Conservation (phyloP, 1,284 basidiomycete genomes). For the Ganoderma resinaceum region DNA sequence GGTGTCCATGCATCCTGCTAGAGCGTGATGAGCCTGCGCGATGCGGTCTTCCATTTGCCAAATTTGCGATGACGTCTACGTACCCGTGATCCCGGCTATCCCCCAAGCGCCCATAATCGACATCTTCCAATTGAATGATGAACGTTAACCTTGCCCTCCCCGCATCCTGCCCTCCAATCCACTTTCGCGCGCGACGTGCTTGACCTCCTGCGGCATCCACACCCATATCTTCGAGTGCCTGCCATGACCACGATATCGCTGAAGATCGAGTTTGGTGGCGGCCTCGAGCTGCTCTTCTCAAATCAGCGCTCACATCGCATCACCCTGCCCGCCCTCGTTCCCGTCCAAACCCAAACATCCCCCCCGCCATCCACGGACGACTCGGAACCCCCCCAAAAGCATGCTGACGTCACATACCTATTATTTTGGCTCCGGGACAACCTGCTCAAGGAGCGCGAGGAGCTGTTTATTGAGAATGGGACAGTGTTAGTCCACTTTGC, state of each 20-base stretch:
- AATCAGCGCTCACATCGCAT: constrained; percentile 71
- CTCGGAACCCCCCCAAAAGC: constrained; percentile 46
- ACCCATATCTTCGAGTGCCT: background rate
- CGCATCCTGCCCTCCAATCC: background rate
- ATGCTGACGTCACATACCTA: constrained; percentile 76
- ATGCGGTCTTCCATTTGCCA: background rate
- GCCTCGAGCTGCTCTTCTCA: constrained; percentile 83
- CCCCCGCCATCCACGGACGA: constrained; percentile 7
- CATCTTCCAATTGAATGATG: background rate
- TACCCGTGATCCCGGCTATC: background rate
- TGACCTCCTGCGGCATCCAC: background rate
- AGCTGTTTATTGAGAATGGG: constrained; percentile 89
- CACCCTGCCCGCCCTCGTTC: constrained; percentile 59
- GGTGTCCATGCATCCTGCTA: background rate
- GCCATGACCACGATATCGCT: constrained; percentile 41
- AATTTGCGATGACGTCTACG: background rate
- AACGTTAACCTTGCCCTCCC: background rate
- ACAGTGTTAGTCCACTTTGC: constrained; percentile 77
- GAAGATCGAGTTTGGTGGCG: constrained; percentile 79
- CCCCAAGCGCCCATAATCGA: background rate
- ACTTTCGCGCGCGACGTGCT: too few species aligned
- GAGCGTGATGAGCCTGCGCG: background rate
- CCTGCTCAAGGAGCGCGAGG: constrained; percentile 84
- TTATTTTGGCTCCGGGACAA: constrained; percentile 83
- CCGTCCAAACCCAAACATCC: constrained; percentile 22